Evolutionary conservation across 371 early-diverging fungal species (phyloP).

Genomic region (Mortierella sp.): DNA sequence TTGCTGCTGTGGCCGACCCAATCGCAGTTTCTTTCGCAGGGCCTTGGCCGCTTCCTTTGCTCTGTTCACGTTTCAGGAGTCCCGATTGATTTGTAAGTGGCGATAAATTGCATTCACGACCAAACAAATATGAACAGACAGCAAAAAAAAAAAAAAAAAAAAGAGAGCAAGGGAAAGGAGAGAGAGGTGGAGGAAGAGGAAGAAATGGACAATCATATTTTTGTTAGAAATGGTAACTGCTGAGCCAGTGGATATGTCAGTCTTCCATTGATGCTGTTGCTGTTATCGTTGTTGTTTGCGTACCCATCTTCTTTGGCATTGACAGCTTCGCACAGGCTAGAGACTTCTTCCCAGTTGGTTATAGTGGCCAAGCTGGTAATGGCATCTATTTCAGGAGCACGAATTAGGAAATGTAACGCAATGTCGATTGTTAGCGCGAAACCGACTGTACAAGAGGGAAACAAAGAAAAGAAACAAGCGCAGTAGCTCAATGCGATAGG

Average conservation of each 20-base stretch:
- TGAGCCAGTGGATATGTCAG: neutral
- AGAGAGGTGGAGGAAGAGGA: neutral
- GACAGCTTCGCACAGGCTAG: constrained; percentile 37
- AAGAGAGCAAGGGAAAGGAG: neutral
- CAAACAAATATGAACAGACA: neutral
- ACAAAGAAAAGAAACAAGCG: no score
- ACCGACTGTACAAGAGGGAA: no score
- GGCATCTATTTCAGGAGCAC: constrained; percentile 11
- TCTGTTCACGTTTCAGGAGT: constrained; percentile 10
- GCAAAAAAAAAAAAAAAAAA: neutral
- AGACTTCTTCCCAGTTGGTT: constrained; percentile 42
- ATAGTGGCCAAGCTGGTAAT: constrained; percentile 33
- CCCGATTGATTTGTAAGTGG: neutral
- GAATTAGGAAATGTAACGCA: no score
- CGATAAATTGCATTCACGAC: neutral
- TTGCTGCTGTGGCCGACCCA: constrained; percentile 53
- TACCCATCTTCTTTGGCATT: constrained; percentile 56
- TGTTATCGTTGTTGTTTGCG: neutral
- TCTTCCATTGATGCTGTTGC: neutral
- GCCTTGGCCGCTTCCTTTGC: constrained; percentile 48
- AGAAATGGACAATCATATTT: neutral
- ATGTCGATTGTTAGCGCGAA: no score
- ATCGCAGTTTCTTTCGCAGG: constrained; percentile 44
- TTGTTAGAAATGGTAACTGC: neutral
- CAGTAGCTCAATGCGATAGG: no score